phyloP scores from a whole-genome alignment of 495 filamentous ascomycete species.

The Xeromyces bisporus region DNA sequence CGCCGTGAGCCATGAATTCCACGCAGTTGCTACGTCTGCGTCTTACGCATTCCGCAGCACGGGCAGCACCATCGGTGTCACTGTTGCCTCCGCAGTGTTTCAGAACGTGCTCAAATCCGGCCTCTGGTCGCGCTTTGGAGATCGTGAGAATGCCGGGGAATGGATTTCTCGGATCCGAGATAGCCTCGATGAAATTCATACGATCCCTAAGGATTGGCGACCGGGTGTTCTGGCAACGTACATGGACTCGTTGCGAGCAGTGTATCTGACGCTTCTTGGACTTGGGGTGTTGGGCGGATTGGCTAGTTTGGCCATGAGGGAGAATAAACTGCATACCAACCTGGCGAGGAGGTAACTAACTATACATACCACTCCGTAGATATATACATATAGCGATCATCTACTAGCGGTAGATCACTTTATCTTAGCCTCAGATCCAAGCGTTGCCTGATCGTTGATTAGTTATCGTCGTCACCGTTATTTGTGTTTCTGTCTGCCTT shows the following conservation, averaged over 20 bases:
- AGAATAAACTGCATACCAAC: slow-evolving; percentile 62
- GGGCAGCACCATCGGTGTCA: slow-evolving; percentile 69
- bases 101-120: slow-evolving; percentile 45
- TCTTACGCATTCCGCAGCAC: slow-evolving; percentile 71
- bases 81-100: slow-evolving; percentile 60
- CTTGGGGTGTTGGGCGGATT: slow-evolving; percentile 42
- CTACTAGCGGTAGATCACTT: no score
- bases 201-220: slow-evolving; percentile 54
- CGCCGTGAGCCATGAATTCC: slow-evolving; percentile 63
- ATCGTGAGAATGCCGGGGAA: slow-evolving; percentile 43
- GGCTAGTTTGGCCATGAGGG: slow-evolving; percentile 50
- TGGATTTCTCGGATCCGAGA: slow-evolving; percentile 55
- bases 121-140: slow-evolving; percentile 54
- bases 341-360: slow-evolving; percentile 34
- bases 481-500: no score
- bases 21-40: slow-evolving; percentile 73
- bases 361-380: background rate
- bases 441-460: no score
- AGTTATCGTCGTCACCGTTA: no score
- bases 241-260: slow-evolving; percentile 56
- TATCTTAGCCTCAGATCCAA: no score
- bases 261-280: slow-evolving; percentile 53
- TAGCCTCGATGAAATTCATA: slow-evolving; percentile 53
- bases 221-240: slow-evolving; percentile 53
- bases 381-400: no score